A percentile compares a stretch with the other conserved stretches of the same genome.
Conservation (phyloP, 163 green algal genomes). For the Coccomyxa subellipsoidea region DNA sequence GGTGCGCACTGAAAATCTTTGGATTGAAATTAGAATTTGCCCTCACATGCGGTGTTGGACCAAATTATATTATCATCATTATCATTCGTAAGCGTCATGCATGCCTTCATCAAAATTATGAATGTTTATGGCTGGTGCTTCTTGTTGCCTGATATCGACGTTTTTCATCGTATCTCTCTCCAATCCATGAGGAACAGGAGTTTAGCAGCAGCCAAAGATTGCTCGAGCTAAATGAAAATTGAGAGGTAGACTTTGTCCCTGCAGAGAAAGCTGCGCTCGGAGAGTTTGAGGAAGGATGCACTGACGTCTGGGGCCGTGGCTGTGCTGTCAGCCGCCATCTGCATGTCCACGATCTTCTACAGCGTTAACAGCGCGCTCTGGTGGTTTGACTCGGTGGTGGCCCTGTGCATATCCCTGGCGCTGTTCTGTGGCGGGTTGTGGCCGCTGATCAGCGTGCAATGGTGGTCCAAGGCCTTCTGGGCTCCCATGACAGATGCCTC, state of each 20-base stretch:
- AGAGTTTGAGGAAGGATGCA: conserved; percentile 28
- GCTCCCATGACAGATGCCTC: background rate
- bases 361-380: background rate
- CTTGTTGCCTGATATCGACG: too few relatives aligned
- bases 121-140: too few relatives aligned
- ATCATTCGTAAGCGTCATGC: too few relatives aligned
- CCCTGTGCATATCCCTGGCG: background rate
- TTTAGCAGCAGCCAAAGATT: too few relatives aligned
- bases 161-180: too few relatives aligned
- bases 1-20: background rate
- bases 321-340: conserved; percentile 27
- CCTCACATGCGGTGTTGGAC: too few relatives aligned
- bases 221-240: too few relatives aligned
- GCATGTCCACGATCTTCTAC: conserved; percentile 10
- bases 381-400: conserved; percentile 14
- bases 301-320: conserved; percentile 29
- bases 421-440: background rate
- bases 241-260: background rate
- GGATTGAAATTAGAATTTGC: background rate
- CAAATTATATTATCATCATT: too few relatives aligned
- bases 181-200: too few relatives aligned
- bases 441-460: background rate
- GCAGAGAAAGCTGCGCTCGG: conserved; percentile 19
- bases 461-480: conserved; percentile 17
- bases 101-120: too few relatives aligned